Evolutionary conservation across 768 basidiomycete genomes (phyloP), one percentile per base, ranked within the genome.

Genomic region (Calocera cornea): DNA sequence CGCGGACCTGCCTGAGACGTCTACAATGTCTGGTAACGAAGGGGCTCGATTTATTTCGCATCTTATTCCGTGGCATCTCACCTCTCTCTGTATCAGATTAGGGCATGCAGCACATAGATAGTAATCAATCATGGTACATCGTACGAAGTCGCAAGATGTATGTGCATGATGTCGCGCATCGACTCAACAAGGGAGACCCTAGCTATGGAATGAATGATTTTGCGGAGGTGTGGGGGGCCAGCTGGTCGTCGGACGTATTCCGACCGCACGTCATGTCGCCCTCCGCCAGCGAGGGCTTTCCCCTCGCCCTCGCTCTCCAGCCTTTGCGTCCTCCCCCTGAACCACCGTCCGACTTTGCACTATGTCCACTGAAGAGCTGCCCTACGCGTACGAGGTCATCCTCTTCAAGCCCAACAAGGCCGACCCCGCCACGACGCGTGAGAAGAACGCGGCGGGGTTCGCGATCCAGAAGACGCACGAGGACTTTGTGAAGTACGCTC

Each of bases 361-460:
- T 2, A 60, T 60, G 54, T 27, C 54, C 3, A 29, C 54, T 7
- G 27, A 60, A 60, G 54, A 60, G 24, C 54, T 60, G 16, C 14
- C 27, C 54, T 60, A 60, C 54, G 27, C 2, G 31, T 60, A 29
- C 31, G 54, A 60, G 31, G 54, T 60, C 27, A 19, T 60, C 31
- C 31, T 60, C 54, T 60, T 29, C 31, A 60, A 60, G 54, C 54
- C 54, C 7, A 60, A 60, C 54, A 60, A 60, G 54, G 54, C 54
- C 31, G 54, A 60, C 31, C 54, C 54, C 8, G 54, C 54, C 2
- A 3, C 31, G 11, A 33, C 54, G 16, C 24, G 31, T 5, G 54
- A 31, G 27, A 60, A 60, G 54, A 60, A 11, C 31, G 27, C 31
- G 31, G 54, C 54, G 11, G 54, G 54, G 27, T 16, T 29, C 11